These are phyloP conservation scores for Hydrangea macrophylla DNA, from an alignment of 148 eudicot species.

Conservation along the genomic window DNA sequence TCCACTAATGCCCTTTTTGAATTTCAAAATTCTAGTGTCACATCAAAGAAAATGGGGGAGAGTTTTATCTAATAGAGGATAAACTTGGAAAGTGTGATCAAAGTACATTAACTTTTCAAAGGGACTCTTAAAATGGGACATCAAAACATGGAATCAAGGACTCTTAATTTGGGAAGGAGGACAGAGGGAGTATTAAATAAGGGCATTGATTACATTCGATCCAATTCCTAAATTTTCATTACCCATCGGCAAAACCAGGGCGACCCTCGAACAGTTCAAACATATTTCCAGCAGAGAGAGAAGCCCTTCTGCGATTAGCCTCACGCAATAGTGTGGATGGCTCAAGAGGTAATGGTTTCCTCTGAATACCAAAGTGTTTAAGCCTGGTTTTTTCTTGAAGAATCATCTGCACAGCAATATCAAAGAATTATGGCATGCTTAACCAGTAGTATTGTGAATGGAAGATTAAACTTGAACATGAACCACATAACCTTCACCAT, in stretches of 20 bases:
- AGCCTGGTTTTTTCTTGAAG: slow-evolving; percentile 65
- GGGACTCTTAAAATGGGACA: no score
- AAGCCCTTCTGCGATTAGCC: slow-evolving; percentile 92
- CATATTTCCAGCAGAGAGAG: slow-evolving; percentile 82
- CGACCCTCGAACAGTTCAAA: slow-evolving; percentile 68
- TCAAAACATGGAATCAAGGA: no score
- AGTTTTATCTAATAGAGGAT: no score
- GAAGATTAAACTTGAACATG: neutral
- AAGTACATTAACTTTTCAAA: no score
- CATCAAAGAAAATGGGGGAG: no score
- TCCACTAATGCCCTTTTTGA: no score
- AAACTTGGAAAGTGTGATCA: no score
- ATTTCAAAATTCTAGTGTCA: no score
- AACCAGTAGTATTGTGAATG: neutral
- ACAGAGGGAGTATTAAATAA: slow-evolving; percentile 1
- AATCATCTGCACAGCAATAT: slow-evolving; percentile 55
- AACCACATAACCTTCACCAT: neutral
- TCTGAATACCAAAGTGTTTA: slow-evolving; percentile 89
- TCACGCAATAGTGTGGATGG: slow-evolving; percentile 86
- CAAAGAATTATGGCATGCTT: neutral
- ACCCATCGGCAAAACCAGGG: slow-evolving; percentile 49
- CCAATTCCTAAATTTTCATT: slow-evolving; percentile 21
- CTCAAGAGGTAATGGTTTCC: slow-evolving; percentile 86
- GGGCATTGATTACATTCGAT: neutral
- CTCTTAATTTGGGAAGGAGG: no score